A percentile compares a stretch with the other conserved stretches of the same genome.
phyloP scores from a whole-genome alignment of 164 flowering plant genomes.

The Tetracentron sinense region DNA sequence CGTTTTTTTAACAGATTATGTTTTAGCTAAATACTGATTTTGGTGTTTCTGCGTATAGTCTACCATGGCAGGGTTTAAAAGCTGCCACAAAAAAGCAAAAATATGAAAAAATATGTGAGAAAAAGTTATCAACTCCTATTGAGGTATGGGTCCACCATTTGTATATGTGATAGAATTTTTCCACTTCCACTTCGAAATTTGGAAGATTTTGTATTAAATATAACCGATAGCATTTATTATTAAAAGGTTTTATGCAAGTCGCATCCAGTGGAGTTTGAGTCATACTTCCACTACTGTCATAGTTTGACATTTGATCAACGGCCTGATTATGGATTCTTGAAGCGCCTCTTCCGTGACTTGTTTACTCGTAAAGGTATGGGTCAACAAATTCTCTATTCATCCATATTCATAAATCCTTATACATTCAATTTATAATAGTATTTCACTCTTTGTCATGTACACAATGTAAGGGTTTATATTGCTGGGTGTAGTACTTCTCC shows the following conservation, averaged over 20 bases:
- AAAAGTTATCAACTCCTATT: constrained; percentile 94
- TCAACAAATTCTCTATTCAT: neutral
- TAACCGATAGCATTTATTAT: neutral
- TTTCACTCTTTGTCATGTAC: constrained; percentile 1
- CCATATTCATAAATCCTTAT: neutral
- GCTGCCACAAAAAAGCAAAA: constrained; percentile 98
- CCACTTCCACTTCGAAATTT: neutral
- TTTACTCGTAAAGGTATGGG: constrained; percentile 84
- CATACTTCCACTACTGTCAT: constrained; percentile 95
- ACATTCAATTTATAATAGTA: neutral
- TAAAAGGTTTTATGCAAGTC: constrained; percentile 84
- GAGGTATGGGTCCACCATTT: constrained; percentile 65
- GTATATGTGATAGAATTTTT: neutral
- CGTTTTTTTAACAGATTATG: neutral
- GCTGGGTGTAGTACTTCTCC: neutral
- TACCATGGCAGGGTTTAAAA: constrained; percentile 99
- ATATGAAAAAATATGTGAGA: constrained; percentile 96
- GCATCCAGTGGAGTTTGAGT: constrained; percentile 94
- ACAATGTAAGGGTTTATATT: neutral
- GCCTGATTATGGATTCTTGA: constrained; percentile 97
- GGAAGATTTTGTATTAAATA: neutral
- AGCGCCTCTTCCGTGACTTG: constrained; percentile 88
- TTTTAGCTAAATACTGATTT: constrained; percentile 8
- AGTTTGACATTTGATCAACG: constrained; percentile 95
- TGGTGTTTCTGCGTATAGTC: constrained; percentile 40